Percentiles rank a stretch among this genome's conserved stretches.
Evolutionary conservation across 176 grass and related monocot genomes (phyloP).

Genomic region (Alloteropsis semialata): DNA sequence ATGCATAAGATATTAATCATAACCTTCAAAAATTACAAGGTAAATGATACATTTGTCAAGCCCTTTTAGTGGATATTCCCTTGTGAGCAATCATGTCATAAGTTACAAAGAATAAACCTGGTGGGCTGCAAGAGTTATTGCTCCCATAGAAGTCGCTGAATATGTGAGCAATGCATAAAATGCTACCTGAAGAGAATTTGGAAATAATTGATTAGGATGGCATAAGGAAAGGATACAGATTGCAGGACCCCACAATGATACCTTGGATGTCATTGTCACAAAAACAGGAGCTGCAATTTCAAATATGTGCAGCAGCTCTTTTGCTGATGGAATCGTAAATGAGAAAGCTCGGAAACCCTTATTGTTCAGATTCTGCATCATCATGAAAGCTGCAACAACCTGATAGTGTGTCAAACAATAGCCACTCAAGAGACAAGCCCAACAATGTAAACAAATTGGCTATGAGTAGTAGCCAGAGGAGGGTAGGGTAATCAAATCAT

Average conservation of each 20-base stretch:
- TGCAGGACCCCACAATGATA: slow-evolving; percentile 23
- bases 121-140: slow-evolving; percentile 81
- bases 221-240: neutral
- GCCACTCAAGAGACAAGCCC: neutral
- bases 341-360: slow-evolving; percentile 71
- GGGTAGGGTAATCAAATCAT: slow-evolving; percentile 3
- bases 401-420: slow-evolving; percentile 40
- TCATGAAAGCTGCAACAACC: slow-evolving; percentile 95
- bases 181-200: slow-evolving; percentile 60
- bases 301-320: slow-evolving; percentile 87
- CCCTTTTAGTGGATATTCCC: neutral
- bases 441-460: neutral
- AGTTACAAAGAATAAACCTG: slow-evolving; percentile 54
- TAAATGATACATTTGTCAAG: slow-evolving; percentile 20
- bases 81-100: neutral
- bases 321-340: slow-evolving; percentile 63
- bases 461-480: neutral
- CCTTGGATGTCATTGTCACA: slow-evolving; percentile 97
- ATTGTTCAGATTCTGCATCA: slow-evolving; percentile 74
- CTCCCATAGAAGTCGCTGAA: slow-evolving; percentile 89
- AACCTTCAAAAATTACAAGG: slow-evolving; percentile 55
- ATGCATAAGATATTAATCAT: slow-evolving; percentile 94
- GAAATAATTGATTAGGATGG: slow-evolving; percentile 22
- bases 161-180: slow-evolving; percentile 97
- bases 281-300: slow-evolving; percentile 94